These are phyloP conservation scores for Lentinula sp. DNA, from an alignment of 768 basidiomycete species.

Conservation along the genomic window DNA sequence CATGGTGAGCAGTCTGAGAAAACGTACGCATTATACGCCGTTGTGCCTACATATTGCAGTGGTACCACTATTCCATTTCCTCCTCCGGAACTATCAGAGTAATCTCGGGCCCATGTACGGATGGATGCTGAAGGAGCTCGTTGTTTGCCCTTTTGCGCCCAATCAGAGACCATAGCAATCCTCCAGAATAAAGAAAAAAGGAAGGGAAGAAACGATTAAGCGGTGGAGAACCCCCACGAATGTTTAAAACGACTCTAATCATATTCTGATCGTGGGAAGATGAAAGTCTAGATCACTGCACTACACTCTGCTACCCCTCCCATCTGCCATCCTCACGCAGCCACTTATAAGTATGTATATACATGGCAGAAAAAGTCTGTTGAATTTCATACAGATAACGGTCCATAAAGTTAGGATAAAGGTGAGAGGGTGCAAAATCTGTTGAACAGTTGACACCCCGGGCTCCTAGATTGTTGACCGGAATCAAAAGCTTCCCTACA, in stretches of 20 bases:
- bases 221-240: not conserved
- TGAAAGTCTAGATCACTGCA: not conserved
- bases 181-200: not conserved
- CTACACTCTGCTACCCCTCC: no score
- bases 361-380: no score
- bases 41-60: constrained; percentile 47
- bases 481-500: not conserved
- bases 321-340: no score
- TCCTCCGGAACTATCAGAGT: constrained; percentile 30
- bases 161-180: not conserved
- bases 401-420: no score
- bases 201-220: not conserved
- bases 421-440: no score
- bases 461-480: not conserved
- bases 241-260: not conserved
- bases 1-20: not conserved
- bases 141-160: not conserved
- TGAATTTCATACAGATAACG: no score
- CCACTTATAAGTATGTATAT: no score
- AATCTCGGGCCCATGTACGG: not conserved
- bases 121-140: not conserved
- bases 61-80: constrained; percentile 52
- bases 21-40: constrained; percentile 57
- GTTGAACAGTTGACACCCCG: not conserved
- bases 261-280: not conserved